Base-by-base conservation (phyloP, 768 basidiomycete species). In the Amanita rubescens region DNA sequence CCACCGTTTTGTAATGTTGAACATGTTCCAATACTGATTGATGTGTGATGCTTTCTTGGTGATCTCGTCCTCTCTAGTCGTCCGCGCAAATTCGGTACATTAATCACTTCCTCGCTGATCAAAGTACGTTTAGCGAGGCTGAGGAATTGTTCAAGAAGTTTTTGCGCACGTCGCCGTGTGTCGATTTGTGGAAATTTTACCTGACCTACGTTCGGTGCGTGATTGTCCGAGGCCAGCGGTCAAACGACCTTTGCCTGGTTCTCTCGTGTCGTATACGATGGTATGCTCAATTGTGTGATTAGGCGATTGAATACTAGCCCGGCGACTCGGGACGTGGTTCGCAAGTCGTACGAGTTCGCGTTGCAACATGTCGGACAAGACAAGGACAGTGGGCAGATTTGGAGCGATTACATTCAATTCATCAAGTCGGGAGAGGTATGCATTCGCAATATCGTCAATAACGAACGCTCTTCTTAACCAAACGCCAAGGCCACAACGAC, bases 321-420 rank as follows among this genome's bases (percentile, higher is more conserved):
- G 0, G 69, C 72, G 30, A 82, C 85, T 41, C 82, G 94, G 52
- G 85, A 90, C 38, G 81, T 79, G 15, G 82, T 98, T 57, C 81
- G 82, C 37, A 86, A 90, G 61, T 90, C 94, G 11, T 98, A 94
- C 65, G 94, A 98, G 65, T 96, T 91, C 62, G 94, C 94, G 0
- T 75, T 98, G 50, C 84, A 81, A 60, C 76, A 93, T 58, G 82
- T 96, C 43, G 94, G 94, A 15, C 85, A 89, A 65, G 95, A 98
- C 69, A 87, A 90, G 61, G 90, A 94, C 57, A 87, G 90, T 51
- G 90, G 88, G 8, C 84, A 87, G 51, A 91, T 99, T 34, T 98
- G 95, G 94, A 78, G 74, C 54, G 94, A 98, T 61, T 98, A 94
- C 62, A 88, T 98, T 63, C 81, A 87, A 55, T 97, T 96, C 65